Percentiles rank a stretch among this genome's conserved stretches.
Conservation (phyloP, 306 rosid species). For the Cicer bijugum region DNA sequence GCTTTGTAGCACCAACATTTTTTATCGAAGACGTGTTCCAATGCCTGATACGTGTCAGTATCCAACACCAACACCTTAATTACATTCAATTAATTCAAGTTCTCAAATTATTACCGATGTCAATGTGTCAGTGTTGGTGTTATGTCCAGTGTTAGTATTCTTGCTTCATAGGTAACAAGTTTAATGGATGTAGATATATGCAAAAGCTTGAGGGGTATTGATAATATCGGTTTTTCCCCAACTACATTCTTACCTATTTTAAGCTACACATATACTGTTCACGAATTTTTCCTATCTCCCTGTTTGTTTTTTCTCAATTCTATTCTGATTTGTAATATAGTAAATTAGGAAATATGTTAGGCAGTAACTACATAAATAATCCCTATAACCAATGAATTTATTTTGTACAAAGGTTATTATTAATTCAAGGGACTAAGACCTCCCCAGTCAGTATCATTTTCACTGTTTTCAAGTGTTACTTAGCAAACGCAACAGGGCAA, state of each 20-base stretch:
- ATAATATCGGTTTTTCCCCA: neutral
- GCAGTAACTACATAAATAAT: conserved; percentile 1
- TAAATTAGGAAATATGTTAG: neutral
- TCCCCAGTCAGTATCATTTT: neutral
- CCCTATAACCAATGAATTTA: neutral
- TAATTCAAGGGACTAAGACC: neutral
- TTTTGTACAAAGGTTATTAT: neutral
- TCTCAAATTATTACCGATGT: too few species aligned
- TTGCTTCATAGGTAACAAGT: neutral
- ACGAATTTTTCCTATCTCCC: neutral
- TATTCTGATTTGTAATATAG: neutral
- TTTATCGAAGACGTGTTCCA: too few species aligned
- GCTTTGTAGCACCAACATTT: too few species aligned
- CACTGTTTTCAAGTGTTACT: neutral
- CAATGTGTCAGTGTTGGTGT: too few species aligned
- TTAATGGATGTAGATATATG: neutral
- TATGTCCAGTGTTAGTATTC: too few species aligned
- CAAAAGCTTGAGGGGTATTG: neutral
- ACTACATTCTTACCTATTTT: neutral
- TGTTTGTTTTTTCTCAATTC: neutral
- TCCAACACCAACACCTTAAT: too few species aligned
- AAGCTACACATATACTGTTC: neutral
- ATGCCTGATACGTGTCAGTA: too few species aligned
- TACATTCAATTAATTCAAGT: too few species aligned
- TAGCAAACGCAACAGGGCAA: conserved; percentile 36